These are phyloP conservation scores for Macrolepiota fuliginosa DNA, from an alignment of 768 basidiomycete genomes.

Conservation along the genomic window DNA sequence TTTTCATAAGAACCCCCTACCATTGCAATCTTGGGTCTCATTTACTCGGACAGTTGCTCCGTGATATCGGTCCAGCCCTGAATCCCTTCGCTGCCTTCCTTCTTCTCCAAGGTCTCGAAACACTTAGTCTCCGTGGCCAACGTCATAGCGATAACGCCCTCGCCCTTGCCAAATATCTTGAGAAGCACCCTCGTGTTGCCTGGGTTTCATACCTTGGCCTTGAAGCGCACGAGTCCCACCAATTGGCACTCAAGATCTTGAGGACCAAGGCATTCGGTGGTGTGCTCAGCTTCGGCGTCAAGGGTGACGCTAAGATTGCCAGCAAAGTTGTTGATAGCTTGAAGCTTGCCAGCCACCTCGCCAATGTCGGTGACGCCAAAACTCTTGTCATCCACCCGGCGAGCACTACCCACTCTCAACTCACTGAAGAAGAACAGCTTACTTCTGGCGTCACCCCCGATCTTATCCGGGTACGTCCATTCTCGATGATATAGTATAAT, in stretches of 20 bases:
- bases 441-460: conserved; percentile 73
- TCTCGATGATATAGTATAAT: background rate
- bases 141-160: conserved; percentile 72
- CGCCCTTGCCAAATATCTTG: conserved; percentile 63
- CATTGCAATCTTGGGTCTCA: conserved; percentile 3
- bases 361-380: conserved; percentile 78
- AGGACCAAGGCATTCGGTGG: conserved; percentile 61
- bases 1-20: background rate
- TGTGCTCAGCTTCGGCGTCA: conserved; percentile 75
- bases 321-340: conserved; percentile 68
- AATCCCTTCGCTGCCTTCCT: conserved; percentile 77
- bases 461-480: conserved; percentile 52
- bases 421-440: conserved; percentile 56
- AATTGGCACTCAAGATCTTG: conserved; percentile 53
- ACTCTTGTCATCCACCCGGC: conserved; percentile 80
- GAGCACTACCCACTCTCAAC: conserved; percentile 73
- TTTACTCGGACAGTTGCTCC: conserved; percentile 38
- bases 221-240: conserved; percentile 55
- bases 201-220: conserved; percentile 85
- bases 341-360: conserved; percentile 67
- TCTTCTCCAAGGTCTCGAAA: conserved; percentile 78
- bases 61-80: conserved; percentile 63
- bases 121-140: conserved; percentile 67
- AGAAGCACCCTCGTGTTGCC: conserved; percentile 59
- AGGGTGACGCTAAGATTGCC: conserved; percentile 49